Base-by-base conservation (phyloP, 2,329 filamentous ascomycete genomes). In the Cadophora gregata region DNA sequence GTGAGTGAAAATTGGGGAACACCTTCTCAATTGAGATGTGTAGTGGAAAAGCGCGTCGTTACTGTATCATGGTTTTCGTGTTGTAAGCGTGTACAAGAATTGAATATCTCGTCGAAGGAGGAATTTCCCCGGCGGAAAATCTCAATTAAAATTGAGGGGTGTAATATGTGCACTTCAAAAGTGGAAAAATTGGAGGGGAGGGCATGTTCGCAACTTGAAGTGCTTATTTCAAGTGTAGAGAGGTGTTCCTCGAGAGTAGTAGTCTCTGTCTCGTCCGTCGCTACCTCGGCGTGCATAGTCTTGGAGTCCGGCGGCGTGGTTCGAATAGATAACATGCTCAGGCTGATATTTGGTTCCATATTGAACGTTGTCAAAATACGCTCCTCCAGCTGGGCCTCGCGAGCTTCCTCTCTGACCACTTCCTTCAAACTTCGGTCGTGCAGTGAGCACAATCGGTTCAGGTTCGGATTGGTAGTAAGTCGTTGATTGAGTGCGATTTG, bases 271-370 rank as follows among this genome's bases (percentile, higher is more conserved):
- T 31, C 62, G 50, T 33, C 29, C 16, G 29, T 66, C 64, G 25
- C 51, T 66, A 6, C 50, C 50, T 59, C 64, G 36, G 24, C 64
- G 56, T 25, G 16, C 25, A 61, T 38, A 50, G 24, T 67, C 65
- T 27, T 67, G 64, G 7, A 64, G 16, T 14, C 21, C 58, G 47
- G 33, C 8, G 33, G 58, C 25, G 47, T 53, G 36, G 6, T 51
- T 31, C 7, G 62, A 59, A 21, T 67, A 71, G 24, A 60, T 63
- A 12, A 71, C 63, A 42, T 70, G 53, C 10, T 65, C 62, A 3
- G 58, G 14, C 16, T n/a, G 48, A 38, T 70, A 70, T 9, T 10
- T 36, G 7, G 68, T 65, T 31, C 63, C 65, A 62, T 64, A 72
- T 47, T 65, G 58, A 27, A 72, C 59, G 3, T 71, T 59, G 1